These are phyloP conservation scores for Dryadomyces quercus-mongolicae DNA, from an alignment of 2,329 filamentous ascomycete species.

Conservation along the genomic window DNA sequence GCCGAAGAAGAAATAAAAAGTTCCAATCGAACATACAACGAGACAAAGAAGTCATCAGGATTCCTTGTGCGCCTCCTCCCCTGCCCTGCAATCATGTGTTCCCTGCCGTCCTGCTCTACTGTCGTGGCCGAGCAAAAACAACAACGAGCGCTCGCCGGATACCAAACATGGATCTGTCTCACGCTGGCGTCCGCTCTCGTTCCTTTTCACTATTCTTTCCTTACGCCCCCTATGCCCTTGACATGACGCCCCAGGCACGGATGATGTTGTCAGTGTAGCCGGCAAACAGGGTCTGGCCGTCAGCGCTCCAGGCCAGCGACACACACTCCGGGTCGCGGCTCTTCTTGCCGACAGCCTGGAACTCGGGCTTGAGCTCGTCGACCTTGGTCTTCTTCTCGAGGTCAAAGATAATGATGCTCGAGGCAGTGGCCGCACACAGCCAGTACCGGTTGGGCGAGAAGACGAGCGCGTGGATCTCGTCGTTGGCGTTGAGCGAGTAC, in stretches of 20 bases:
- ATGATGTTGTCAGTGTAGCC: constrained; percentile 99
- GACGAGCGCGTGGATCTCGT: constrained; percentile 99
- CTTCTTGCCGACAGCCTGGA: constrained; percentile 95
- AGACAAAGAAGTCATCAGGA: constrained; percentile 1
- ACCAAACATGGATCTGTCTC: too few species aligned
- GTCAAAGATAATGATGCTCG: constrained; percentile 99
- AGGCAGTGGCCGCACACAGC: constrained; percentile 95
- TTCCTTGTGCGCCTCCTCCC: constrained; percentile 3
- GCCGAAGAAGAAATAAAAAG: constrained; percentile 1
- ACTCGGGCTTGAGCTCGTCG: constrained; percentile 98
- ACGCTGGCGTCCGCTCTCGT: too few species aligned
- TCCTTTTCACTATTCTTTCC: not conserved
- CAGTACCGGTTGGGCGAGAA: constrained; percentile 99
- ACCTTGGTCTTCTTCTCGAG: constrained; percentile 99
- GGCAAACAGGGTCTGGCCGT: constrained; percentile 98
- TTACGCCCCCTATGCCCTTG: constrained; percentile 53
- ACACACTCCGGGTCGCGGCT: constrained; percentile 97
- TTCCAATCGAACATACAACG: constrained; percentile 3
- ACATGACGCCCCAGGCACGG: constrained; percentile 96
- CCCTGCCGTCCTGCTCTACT: too few species aligned
- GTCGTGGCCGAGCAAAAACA: too few species aligned
- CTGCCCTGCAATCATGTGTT: not conserved
- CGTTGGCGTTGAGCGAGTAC: constrained; percentile 97
- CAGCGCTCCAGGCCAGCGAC: constrained; percentile 91
- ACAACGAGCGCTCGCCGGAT: too few species aligned